These are phyloP conservation scores for Globomyces sp. DNA, from an alignment of 371 early-diverging fungal genomes.

Conservation along the genomic window DNA sequence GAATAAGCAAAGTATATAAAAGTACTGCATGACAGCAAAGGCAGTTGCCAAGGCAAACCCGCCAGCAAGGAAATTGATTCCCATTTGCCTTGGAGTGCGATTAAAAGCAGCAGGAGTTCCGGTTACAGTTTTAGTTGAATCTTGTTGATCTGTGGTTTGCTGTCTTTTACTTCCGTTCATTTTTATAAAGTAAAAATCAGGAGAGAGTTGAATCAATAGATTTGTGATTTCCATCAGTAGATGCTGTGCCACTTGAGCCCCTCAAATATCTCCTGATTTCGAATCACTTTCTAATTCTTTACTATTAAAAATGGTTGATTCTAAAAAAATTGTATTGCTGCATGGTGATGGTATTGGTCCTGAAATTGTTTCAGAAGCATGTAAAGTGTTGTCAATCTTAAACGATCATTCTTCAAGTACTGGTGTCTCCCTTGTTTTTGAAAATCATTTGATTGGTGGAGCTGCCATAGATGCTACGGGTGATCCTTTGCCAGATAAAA, in stretches of 20 bases:
- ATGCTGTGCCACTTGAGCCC: too few species aligned
- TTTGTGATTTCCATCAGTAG: background rate
- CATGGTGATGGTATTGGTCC: conserved; percentile 97
- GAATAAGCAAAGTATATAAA: too few species aligned
- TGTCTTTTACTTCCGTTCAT: conserved; percentile 5
- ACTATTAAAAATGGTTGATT: background rate
- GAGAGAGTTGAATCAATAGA: conserved; percentile 1
- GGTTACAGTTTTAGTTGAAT: too few species aligned
- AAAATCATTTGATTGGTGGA: conserved; percentile 84
- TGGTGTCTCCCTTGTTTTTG: conserved; percentile 66
- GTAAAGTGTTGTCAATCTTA: conserved; percentile 80
- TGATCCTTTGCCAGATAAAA: conserved; percentile 75
- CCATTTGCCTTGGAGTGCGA: background rate
- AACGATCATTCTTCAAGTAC: conserved; percentile 53
- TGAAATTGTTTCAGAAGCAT: conserved; percentile 88
- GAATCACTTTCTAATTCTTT: conserved; percentile 5
- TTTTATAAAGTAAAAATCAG: background rate
- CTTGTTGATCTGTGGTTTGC: background rate
- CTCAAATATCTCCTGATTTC: too few species aligned
- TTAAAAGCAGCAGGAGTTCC: too few species aligned
- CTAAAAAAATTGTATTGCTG: conserved; percentile 67
- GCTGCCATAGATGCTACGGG: conserved; percentile 90
- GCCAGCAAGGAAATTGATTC: conserved; percentile 60
- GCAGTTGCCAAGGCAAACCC: conserved; percentile 64
- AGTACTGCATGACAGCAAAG: conserved; percentile 63